Conservation (phyloP, 495 filamentous ascomycete species). For the Geoglossum glabrum region DNA sequence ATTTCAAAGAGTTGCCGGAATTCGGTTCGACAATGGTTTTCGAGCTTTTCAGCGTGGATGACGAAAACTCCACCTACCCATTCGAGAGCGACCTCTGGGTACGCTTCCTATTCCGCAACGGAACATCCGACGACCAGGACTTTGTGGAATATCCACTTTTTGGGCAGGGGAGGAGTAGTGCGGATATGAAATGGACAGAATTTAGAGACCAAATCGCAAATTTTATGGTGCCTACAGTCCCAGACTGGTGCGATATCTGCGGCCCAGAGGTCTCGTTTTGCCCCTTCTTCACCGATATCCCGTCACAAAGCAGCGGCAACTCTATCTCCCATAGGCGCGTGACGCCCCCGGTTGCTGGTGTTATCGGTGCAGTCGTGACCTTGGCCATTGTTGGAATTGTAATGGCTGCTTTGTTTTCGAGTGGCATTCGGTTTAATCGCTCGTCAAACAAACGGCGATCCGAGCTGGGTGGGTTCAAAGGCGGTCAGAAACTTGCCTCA, state of each 20-base stretch:
- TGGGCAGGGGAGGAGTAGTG: constrained; percentile 28
- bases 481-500: constrained; percentile 26
- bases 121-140: constrained; percentile 31
- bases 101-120: constrained; percentile 61
- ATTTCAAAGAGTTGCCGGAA: constrained; percentile 51
- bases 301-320: constrained; percentile 1
- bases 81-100: constrained; percentile 38
- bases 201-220: constrained; percentile 39
- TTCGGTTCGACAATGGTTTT: constrained; percentile 50
- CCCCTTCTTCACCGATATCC: constrained; percentile 17
- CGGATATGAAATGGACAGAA: constrained; percentile 35
- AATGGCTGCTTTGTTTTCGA: constrained; percentile 19
- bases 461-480: constrained; percentile 27
- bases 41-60: constrained; percentile 48
- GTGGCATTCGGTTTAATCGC: constrained; percentile 20
- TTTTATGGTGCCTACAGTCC: constrained; percentile 35
- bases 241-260: constrained; percentile 51
- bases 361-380: constrained; percentile 29
- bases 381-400: constrained; percentile 20
- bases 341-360: constrained; percentile 30
- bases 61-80: constrained; percentile 25
- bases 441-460: constrained; percentile 4
- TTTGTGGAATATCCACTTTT: constrained; percentile 48
- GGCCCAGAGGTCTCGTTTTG: constrained; percentile 42
- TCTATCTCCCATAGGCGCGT: constrained; percentile 11